Evolutionary conservation across 345 rosid species (phyloP), one percentile per base, ranked within the genome.

Genomic region (Salix exigua): DNA sequence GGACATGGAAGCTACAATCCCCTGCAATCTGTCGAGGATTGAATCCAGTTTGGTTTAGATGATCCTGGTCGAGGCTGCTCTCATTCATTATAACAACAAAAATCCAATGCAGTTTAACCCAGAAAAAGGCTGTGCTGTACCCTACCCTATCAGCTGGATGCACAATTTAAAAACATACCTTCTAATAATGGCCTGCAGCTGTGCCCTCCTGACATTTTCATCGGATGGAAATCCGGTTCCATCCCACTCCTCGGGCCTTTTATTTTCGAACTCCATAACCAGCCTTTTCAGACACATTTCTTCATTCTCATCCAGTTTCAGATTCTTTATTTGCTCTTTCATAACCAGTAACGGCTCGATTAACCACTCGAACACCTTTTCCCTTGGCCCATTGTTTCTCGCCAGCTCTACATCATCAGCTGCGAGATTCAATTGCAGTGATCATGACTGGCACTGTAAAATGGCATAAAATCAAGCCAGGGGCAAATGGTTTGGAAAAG

Each of bases 161-260:
- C 37, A 35, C n/a, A 44, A 17, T 58, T 61, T 70, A 33, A 13
- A 11, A 71, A 50, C 14, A 31, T 81, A 90, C 97, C 97, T 90
- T 85, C 97, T 86, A 9, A 91, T 86, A 42, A 91, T 85, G 82
- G 94, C 96, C 81, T 94, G 97, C 70, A 92, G 75, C 81, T 91
- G 97, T n/a, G 94, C 95, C 85, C 85, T 90, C 78, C 88, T 86
- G 44, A 91, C 85, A 1, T 64, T 75, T 80, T 89, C 89, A 40
- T 63, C n/a, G 6, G 92, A 88, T 5, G 94, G 91, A 81, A 88
- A 94, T 21, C 82, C 84, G 6, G 77, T 40, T 46, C 76, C 83
- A 70, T 90, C 89, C 97, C 92, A 92, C 28, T 90, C 94, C 81
- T 92, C 91, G 1, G 89, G 88, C 33, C 79, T 87, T 66, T 86